Evolutionary conservation across 352 stramenopile genomes (phyloP).

Genomic region (Phytophthora megakarya): DNA sequence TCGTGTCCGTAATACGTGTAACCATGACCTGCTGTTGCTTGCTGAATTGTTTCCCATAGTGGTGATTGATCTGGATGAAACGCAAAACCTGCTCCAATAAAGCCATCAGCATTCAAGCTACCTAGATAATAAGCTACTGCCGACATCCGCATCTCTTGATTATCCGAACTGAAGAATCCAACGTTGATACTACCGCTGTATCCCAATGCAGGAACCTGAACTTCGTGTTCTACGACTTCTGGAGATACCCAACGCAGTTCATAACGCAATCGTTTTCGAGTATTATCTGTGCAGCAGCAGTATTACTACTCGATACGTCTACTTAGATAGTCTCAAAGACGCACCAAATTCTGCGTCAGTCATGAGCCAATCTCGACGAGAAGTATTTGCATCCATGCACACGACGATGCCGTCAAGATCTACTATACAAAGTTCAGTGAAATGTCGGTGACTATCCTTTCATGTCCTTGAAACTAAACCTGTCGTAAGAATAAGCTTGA

Average conservation of each 20-base stretch:
- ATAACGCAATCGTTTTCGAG: conserved; percentile 56
- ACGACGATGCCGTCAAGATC: conserved; percentile 35
- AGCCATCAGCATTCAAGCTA: conserved; percentile 47
- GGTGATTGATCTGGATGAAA: conserved; percentile 38
- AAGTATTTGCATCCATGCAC: conserved; percentile 26
- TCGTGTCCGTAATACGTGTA: conserved; percentile 33
- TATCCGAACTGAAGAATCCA: conserved; percentile 47
- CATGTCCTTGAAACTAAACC: conserved; percentile 12
- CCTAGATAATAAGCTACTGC: conserved; percentile 63
- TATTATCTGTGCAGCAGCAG: conserved; percentile 43
- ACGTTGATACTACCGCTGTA: conserved; percentile 32
- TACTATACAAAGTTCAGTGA: conserved; percentile 4
- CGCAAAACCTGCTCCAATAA: conserved; percentile 59
- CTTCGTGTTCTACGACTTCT: conserved; percentile 6
- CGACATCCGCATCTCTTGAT: conserved; percentile 47
- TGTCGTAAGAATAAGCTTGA: conserved; percentile 29
- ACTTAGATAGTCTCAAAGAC: neutral
- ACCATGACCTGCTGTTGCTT: neutral
- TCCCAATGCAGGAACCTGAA: conserved; percentile 41
- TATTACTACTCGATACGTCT: neutral
- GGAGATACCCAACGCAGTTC: conserved; percentile 47
- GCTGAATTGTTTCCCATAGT: conserved; percentile 46
- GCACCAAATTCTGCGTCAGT: conserved; percentile 34
- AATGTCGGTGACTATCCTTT: neutral
- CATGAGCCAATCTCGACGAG: conserved; percentile 31